Evolutionary conservation across 768 basidiomycete species (phyloP), one percentile per base, ranked within the genome.

Genomic region (Gautieria morchelliformis): DNA sequence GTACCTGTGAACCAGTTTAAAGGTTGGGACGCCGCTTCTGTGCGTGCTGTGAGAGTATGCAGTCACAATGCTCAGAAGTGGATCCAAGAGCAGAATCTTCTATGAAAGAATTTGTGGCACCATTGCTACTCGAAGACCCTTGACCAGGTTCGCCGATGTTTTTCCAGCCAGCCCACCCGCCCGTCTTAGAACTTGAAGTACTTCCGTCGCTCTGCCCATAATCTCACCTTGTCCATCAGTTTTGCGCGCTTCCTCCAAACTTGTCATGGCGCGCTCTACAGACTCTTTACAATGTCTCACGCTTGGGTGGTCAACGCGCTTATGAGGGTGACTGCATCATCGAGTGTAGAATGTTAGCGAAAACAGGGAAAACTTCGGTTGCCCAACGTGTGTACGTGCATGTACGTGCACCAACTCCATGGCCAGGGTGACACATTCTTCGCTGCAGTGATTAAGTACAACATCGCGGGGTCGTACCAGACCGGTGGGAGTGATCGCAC

Each of bases 321-420:
- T 37, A 74, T 67, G 20, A 79, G 71, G 57, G 74, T 74, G 53
- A 80, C 71, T 15, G 74, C 70, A 30, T 74, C 76, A 63, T 79
- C 78, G 60, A 77, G 75, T 11, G 78, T 58, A 50, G 62, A 66
- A 67, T 20, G 63, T 22, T 48, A 62, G 61, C 20, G 61, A 60
- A 56, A 62, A 63, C 5, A 56, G 47, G 47, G 24, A 48, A 60
- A 46, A 58, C 53, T 55, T 48, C 58, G 33, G 46, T 60, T 15
- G 56, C 58, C 60, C 40, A 65, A 63, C 12, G 63, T 65, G 42
- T 68, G 64, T 58, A 72, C 72, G 33, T 69, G 60, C 71, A 73
- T 59, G 76, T 12, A 74, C 69, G 37, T 69, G 68, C 27, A 78
- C 73, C 47, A 79, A 69, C 56, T 74, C 71, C 56, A 74, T 68